phyloP scores from a whole-genome alignment of 1,284 basidiomycete genomes.

The Ceratobasidium theobromae region DNA sequence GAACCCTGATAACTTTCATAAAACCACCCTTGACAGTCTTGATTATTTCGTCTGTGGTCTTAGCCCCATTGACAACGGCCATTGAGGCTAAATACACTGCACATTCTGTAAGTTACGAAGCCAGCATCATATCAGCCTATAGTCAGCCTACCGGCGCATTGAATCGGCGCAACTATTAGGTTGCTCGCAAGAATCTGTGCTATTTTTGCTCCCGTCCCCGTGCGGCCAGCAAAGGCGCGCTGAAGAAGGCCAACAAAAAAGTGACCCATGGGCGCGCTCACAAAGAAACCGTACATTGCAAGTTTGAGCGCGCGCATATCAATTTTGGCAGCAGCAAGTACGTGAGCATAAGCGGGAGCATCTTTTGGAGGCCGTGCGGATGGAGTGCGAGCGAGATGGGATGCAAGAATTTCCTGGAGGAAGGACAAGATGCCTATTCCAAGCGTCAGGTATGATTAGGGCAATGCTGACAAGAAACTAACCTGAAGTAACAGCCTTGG shows the following conservation, averaged over 20 bases:
- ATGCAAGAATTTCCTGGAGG: slow-evolving; percentile 78
- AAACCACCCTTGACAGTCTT: slow-evolving; percentile 75
- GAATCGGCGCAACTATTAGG: slow-evolving; percentile 75
- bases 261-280: slow-evolving; percentile 84
- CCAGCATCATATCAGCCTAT: not conserved
- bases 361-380: slow-evolving; percentile 54
- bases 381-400: slow-evolving; percentile 63
- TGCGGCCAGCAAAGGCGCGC: slow-evolving; percentile 73
- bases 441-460: not conserved
- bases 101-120: not conserved
- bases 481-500: slow-evolving; percentile 73
- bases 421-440: slow-evolving; percentile 64
- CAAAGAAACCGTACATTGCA: slow-evolving; percentile 78
- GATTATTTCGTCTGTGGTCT: slow-evolving; percentile 62
- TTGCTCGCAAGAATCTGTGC: slow-evolving; percentile 78
- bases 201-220: slow-evolving; percentile 65
- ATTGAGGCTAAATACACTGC: slow-evolving; percentile 68
- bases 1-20: slow-evolving; percentile 70
- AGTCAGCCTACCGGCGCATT: slow-evolving; percentile 58
- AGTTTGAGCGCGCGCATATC: slow-evolving; percentile 73
- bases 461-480: slow-evolving; percentile 25
- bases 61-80: slow-evolving; percentile 83
- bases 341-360: slow-evolving; percentile 54
- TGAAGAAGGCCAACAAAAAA: slow-evolving; percentile 70
- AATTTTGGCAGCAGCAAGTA: slow-evolving; percentile 59